Conservation (phyloP, 495 filamentous ascomycete genomes). For the Apiosordaria backusii region DNA sequence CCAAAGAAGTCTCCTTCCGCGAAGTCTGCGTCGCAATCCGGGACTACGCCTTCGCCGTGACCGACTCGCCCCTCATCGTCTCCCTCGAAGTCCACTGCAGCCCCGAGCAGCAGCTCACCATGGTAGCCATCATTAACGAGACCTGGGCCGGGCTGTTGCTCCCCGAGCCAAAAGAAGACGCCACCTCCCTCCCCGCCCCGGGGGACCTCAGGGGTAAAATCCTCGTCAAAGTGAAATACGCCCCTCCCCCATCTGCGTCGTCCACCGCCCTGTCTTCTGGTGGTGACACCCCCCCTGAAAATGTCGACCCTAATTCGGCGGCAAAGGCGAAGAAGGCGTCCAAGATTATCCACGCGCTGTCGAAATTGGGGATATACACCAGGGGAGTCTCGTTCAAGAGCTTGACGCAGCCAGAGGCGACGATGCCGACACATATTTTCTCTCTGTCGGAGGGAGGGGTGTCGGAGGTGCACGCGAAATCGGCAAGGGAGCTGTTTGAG, state of each 20-base stretch:
- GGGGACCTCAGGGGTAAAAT: conserved; percentile 70
- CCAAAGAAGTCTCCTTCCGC: conserved; percentile 79
- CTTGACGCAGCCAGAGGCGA: conserved; percentile 58
- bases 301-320: conserved; percentile 24
- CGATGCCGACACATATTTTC: conserved; percentile 78
- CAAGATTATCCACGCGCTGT: conserved; percentile 73
- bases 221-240: conserved; percentile 84
- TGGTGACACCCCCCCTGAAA: background rate
- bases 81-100: conserved; percentile 85
- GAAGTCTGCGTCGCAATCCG: conserved; percentile 76
- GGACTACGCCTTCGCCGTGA: conserved; percentile 69
- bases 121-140: conserved; percentile 84
- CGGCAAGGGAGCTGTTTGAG: conserved; percentile 60
- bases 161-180: conserved; percentile 50
- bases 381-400: conserved; percentile 73
- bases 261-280: background rate
- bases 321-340: conserved; percentile 44
- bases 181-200: conserved; percentile 58
- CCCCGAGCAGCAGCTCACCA: conserved; percentile 73
- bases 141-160: conserved; percentile 70
- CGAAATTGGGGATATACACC: conserved; percentile 76
- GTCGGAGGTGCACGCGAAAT: conserved; percentile 61
- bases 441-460: conserved; percentile 80
- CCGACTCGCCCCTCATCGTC: conserved; percentile 77
- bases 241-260: conserved; percentile 41